Percentiles rank a stretch among this genome's conserved stretches.
Evolutionary conservation across 768 basidiomycete genomes (phyloP).

Genomic region (Gyrodon lividus): DNA sequence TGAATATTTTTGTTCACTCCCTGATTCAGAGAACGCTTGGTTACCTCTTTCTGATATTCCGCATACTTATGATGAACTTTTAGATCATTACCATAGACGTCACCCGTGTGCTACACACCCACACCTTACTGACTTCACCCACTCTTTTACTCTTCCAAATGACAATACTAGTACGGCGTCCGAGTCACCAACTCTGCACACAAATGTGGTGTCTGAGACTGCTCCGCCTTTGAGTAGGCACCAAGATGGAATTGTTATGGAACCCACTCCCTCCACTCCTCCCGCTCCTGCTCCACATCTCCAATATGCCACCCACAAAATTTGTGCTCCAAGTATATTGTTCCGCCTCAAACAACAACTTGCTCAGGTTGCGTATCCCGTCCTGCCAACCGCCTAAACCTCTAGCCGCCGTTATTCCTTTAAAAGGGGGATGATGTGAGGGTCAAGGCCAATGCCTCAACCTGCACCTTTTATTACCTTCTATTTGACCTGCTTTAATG

Average conservation of each 20-base stretch:
- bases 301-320: constrained; percentile 3
- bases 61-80: background rate
- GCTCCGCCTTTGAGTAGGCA: background rate
- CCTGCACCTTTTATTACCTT: no score
- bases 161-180: background rate
- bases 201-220: background rate
- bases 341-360: constrained; percentile 21
- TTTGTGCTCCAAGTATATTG: constrained; percentile 15
- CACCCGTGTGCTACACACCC: no score
- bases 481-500: no score
- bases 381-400: background rate
- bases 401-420: constrained; percentile 5
- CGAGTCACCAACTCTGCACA: background rate
- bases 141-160: no score
- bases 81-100: no score
- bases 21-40: constrained; percentile 6
- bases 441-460: no score
- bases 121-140: no score
- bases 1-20: background rate
- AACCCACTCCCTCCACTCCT: background rate
- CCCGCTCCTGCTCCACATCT: constrained; percentile 6
- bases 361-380: constrained; percentile 17
- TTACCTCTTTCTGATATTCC: constrained; percentile 7
- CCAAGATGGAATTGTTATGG: background rate
- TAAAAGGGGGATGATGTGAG: constrained; percentile 14